These are phyloP conservation scores for Suhomyces yuchorum DNA, from an alignment of 1,139 yeast species.

Conservation along the genomic window DNA sequence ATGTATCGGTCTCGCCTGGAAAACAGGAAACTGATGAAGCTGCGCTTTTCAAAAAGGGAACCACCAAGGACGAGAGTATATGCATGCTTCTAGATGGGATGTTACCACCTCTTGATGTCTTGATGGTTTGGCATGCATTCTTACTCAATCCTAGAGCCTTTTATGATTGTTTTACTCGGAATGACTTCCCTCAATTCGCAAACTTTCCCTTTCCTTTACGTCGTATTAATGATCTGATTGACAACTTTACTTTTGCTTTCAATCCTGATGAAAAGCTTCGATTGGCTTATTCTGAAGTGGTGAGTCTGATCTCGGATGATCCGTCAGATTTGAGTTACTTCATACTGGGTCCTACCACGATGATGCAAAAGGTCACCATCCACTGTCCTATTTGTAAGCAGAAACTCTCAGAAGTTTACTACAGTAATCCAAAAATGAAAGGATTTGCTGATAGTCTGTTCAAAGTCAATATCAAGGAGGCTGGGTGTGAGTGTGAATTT, in stretches of 20 bases:
- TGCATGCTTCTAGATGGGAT: constrained; percentile 9
- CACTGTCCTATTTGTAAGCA: constrained; percentile 25
- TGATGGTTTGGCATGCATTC: constrained; percentile 45
- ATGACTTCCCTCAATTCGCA: constrained; percentile 25
- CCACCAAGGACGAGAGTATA: constrained; percentile 1
- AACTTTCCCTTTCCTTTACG: constrained; percentile 31
- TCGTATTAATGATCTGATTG: constrained; percentile 24
- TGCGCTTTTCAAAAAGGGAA: constrained; percentile 8
- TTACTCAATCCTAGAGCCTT: constrained; percentile 31
- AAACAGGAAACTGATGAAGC: constrained; percentile 6
- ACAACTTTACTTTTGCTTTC: constrained; percentile 24
- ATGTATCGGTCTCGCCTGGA: constrained; percentile 1
- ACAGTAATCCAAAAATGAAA: constrained; percentile 16
- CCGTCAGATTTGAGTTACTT: constrained; percentile 7
- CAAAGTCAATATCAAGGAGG: background rate
- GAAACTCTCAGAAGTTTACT: constrained; percentile 16
- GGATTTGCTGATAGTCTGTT: constrained; percentile 30
- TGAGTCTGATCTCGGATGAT: constrained; percentile 5
- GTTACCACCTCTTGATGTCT: constrained; percentile 39
- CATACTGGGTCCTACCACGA: constrained; percentile 5
- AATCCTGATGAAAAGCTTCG: constrained; percentile 14
- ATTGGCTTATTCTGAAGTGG: constrained; percentile 10
- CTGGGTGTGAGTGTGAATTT: constrained; percentile 13
- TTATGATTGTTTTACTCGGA: constrained; percentile 32
- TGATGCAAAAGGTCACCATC: constrained; percentile 12